A percentile compares a stretch with the other conserved stretches of the same genome.
Evolutionary conservation across 495 filamentous ascomycete species (phyloP).

Genomic region (Lophiotrema nucula): DNA sequence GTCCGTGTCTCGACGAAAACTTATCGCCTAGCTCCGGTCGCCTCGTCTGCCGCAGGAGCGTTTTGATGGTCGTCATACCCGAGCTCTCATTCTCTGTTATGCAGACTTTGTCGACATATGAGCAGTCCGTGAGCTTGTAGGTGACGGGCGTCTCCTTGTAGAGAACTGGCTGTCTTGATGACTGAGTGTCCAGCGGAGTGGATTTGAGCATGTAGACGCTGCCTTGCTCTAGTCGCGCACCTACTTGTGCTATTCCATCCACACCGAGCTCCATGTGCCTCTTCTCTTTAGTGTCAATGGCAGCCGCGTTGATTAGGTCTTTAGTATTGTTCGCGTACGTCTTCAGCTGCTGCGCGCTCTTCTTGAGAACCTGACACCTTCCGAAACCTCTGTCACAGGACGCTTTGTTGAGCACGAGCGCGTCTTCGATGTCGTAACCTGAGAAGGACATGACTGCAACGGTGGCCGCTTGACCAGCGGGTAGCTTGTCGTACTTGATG

Average conservation of each 20-base stretch:
- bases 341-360: constrained; percentile 38
- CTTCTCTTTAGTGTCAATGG: constrained; percentile 56
- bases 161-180: constrained; percentile 25
- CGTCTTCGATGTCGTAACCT: constrained; percentile 99
- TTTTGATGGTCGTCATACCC: constrained; percentile 66
- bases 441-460: constrained; percentile 99
- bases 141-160: constrained; percentile 68
- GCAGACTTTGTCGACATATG: constrained; percentile 93
- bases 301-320: constrained; percentile 67
- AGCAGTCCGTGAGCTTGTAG: constrained; percentile 79
- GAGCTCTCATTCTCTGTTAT: constrained; percentile 18
- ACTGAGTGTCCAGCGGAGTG: constrained; percentile 66
- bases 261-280: constrained; percentile 71
- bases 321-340: constrained; percentile 78
- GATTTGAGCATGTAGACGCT: constrained; percentile 89
- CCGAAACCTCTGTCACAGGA: constrained; percentile 93
- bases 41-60: constrained; percentile 88
- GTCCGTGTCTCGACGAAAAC: constrained; percentile 49
- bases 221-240: constrained; percentile 66
- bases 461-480: constrained; percentile 92
- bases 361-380: constrained; percentile 88
- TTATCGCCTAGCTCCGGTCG: constrained; percentile 76
- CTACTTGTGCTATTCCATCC: constrained; percentile 83
- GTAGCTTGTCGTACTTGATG: constrained; percentile 95
- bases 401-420: constrained; percentile 92